phyloP scores from a whole-genome alignment of 2,329 filamentous ascomycete genomes.

The Penicillium sp. region DNA sequence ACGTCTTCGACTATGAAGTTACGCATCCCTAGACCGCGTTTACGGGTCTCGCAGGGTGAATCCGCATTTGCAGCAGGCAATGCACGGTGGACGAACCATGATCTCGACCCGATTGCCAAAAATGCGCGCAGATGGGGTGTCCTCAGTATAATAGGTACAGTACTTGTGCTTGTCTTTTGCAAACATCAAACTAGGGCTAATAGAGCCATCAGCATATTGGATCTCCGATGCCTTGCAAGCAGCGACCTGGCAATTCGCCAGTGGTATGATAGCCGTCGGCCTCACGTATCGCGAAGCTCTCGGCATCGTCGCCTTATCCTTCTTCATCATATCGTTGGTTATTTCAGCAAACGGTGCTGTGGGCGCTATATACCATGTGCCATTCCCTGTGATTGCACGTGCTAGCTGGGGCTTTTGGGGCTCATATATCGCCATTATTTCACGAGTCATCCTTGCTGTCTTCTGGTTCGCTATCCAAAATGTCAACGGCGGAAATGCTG shows the following conservation, averaged over 20 bases:
- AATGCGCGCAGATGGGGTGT: constrained; percentile 48
- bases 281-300: constrained; percentile 53
- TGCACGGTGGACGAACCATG: constrained; percentile 48
- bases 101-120: constrained; percentile 50
- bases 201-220: constrained; percentile 46
- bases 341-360: constrained; percentile 61
- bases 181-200: not conserved
- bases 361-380: constrained; percentile 51
- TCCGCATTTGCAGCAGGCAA: constrained; percentile 48
- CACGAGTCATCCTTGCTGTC: constrained; percentile 53
- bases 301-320: constrained; percentile 51
- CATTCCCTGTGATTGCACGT: constrained; percentile 57
- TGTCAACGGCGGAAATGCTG: constrained; percentile 59
- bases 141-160: constrained; percentile 40
- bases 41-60: constrained; percentile 46
- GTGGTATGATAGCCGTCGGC: constrained; percentile 51
- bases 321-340: constrained; percentile 57
- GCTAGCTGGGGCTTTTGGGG: constrained; percentile 59
- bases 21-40: constrained; percentile 39
- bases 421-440: constrained; percentile 55
- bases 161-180: not conserved
- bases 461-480: constrained; percentile 68
- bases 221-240: constrained; percentile 53
- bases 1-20: constrained; percentile 9
- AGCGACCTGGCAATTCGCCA: constrained; percentile 56